A percentile compares a stretch with the other conserved stretches of the same genome.
These are phyloP conservation scores for Cystobasidium onofrii DNA, from an alignment of 768 basidiomycete species.

Conservation along the genomic window DNA sequence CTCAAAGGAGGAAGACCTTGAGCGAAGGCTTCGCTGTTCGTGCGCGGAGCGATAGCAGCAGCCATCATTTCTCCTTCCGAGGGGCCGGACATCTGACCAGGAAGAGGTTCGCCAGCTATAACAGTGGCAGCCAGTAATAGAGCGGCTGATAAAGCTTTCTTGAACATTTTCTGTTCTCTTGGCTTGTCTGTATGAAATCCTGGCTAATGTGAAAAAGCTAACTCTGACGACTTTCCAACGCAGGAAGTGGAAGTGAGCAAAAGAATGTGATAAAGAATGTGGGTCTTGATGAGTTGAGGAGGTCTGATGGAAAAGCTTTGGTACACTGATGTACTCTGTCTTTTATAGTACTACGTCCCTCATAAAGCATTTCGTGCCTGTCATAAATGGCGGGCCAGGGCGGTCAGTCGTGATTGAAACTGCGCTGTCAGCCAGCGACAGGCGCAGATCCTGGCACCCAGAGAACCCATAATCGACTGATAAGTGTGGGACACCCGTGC, in stretches of 20 bases:
- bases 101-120: neutral
- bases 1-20: neutral
- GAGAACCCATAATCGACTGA: neutral
- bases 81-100: neutral
- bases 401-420: neutral
- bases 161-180: neutral
- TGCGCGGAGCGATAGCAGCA: neutral
- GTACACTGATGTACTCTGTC: neutral
- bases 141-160: neutral
- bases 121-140: neutral
- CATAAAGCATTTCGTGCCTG: neutral
- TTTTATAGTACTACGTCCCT: neutral
- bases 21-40: neutral
- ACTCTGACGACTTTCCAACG: neutral
- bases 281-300: too few species aligned
- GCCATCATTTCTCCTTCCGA: neutral
- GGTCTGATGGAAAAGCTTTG: neutral
- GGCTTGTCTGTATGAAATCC: too few species aligned
- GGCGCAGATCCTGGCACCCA: neutral
- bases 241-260: neutral
- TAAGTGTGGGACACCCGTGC: neutral
- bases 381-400: neutral
- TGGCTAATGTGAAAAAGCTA: neutral
- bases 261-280: neutral
- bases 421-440: neutral